Percentiles rank a stretch among this genome's conserved stretches.
Evolutionary conservation across 2,329 filamentous ascomycete genomes (phyloP).

Genomic region (Colletotrichum tropicicola): DNA sequence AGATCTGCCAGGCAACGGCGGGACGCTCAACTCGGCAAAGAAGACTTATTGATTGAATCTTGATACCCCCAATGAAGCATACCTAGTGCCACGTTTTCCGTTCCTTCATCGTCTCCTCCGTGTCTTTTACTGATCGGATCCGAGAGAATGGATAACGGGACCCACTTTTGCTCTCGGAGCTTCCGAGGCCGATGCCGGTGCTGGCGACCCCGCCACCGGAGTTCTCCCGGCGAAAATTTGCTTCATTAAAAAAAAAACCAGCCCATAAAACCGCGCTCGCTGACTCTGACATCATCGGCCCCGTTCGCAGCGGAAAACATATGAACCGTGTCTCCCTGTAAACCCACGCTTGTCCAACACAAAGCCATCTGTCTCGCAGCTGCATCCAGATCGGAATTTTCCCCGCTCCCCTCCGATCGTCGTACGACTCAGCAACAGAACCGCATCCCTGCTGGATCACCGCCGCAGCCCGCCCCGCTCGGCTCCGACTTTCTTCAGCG

Average conservation of each 20-base stretch:
- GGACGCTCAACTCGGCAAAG: background rate
- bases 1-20: background rate
- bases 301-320: background rate
- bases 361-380: too few species aligned
- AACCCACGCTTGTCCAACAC: too few species aligned
- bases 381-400: too few species aligned
- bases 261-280: background rate
- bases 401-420: too few species aligned
- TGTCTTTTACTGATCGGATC: background rate
- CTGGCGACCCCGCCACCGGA: slow-evolving; percentile 1
- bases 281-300: slow-evolving; percentile 22
- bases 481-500: background rate
- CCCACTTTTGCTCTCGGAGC: slow-evolving; percentile 16
- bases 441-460: background rate
- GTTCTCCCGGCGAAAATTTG: slow-evolving; percentile 28
- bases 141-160: background rate
- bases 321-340: background rate
- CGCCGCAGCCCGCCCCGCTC: background rate
- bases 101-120: background rate
- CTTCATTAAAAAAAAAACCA: background rate
- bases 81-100: background rate
- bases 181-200: slow-evolving; percentile 24
- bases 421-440: too few species aligned
- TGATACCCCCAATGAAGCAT: too few species aligned
- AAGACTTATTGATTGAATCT: background rate